Base-by-base conservation (phyloP, 2,329 filamentous ascomycete genomes). In the Atkinsonella hypoxylon region DNA sequence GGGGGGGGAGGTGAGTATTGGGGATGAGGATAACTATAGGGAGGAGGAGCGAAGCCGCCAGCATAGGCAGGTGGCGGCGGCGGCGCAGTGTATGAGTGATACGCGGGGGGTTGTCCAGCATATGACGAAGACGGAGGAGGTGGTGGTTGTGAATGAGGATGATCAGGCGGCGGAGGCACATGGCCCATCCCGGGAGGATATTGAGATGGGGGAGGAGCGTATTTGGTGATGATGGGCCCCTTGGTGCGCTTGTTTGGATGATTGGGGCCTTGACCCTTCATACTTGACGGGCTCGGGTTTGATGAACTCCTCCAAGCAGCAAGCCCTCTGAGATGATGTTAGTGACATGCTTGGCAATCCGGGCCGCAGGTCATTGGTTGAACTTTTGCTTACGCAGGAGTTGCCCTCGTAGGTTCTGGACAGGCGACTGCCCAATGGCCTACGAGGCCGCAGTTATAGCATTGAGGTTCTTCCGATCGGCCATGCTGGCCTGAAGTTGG, bases 351-450 rank as follows among this genome's bases (percentile, higher is more conserved):
- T 46, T 47, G 32, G 22, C 20, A 30, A 26, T 20, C 9, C 30
- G 2, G 45, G 45, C 18, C 20, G 13, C 8, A 26, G 32, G n/a
- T 38, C 20, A 38, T 31, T 18, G 17, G 15, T 22, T 13, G 31
- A 30, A 15, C 20, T 47, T 9, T 32, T 17, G 71, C 76, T 73
- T 70, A 79, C 76, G 70, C 71, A 55, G 73, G 73, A 44, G 70
- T 68, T 55, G 65, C 61, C 54, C 73, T 65, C 22, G 71, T 74
- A 20, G 72, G 69, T 53, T 77, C 71, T 8, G 74, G 76, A 58
- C 76, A 80, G 47, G 73, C 74, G 48, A 77, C 64, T 12, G 73
- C 66, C 67, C 74, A 78, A 58, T 80, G 77, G 4, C 73, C 72
- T 31, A 64, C 62, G 45, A 63, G 60, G 48, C 75, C 74, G 56